Percentiles rank a stretch among this genome's conserved stretches.
Evolutionary conservation across 768 basidiomycete species (phyloP).

Genomic region (Phaffia tasmanica): DNA sequence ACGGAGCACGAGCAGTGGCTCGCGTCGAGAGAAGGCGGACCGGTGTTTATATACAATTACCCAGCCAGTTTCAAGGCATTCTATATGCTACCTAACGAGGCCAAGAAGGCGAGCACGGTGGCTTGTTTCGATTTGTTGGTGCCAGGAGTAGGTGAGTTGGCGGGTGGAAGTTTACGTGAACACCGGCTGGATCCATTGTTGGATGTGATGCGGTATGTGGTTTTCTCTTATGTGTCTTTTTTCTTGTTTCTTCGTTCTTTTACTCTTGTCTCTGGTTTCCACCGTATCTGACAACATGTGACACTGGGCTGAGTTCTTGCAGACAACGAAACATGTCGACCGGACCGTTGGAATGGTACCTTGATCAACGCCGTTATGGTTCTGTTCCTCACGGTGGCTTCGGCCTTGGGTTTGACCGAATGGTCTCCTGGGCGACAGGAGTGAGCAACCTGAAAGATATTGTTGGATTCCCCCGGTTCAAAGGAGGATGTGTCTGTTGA

Average conservation of each 20-base stretch:
- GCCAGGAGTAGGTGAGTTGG: conserved; percentile 76
- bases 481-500: conserved; percentile 35
- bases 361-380: conserved; percentile 71
- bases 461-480: conserved; percentile 80
- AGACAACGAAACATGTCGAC: conserved; percentile 35
- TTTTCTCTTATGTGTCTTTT: neutral
- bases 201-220: conserved; percentile 44
- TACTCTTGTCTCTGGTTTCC: neutral
- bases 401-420: conserved; percentile 87
- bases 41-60: conserved; percentile 87
- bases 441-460: conserved; percentile 87
- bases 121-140: conserved; percentile 95
- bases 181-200: conserved; percentile 34
- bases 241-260: neutral
- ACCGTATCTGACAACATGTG: neutral
- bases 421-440: conserved; percentile 76
- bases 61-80: conserved; percentile 77
- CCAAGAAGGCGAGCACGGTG: conserved; percentile 46
- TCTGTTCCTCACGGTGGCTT: conserved; percentile 89
- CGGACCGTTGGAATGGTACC: conserved; percentile 49
- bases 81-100: conserved; percentile 58
- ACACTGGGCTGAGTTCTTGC: conserved; percentile 35
- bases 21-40: conserved; percentile 51
- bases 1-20: conserved; percentile 92
- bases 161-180: conserved; percentile 73